Base-by-base conservation (phyloP, 2,329 filamentous ascomycete genomes). In the Chalaropsis ovoidea region DNA sequence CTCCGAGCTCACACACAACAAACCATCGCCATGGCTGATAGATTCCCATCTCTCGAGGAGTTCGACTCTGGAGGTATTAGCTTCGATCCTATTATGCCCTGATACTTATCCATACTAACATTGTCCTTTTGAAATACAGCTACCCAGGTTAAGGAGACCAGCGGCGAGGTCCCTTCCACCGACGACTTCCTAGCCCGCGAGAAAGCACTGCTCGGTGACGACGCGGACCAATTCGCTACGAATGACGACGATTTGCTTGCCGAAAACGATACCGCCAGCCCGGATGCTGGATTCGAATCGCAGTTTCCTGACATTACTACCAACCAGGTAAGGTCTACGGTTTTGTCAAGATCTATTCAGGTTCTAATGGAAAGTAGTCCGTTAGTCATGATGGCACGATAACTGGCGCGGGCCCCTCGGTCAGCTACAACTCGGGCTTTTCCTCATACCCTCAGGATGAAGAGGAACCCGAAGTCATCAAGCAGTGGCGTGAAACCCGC, bases 141-240 rank as follows among this genome's bases (percentile, higher is more conserved):
- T 73, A 86, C 86, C 65, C 83, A 84, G 70, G 80, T 81, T 73
- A 82, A 80, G 76, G 80, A 79, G 65, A 76, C 84, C 45, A 79
- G 81, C 69, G 81, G 79, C 68, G 78, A 81, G 10, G 49, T 67
- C 35, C 79, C 83, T 39, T 86, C 86, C 41, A 80, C 83, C 69
- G 86, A 90, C 72, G 90, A 96, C 76, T 97, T 99, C 75, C 84
- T 97, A 61, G 86, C 89, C 69, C 89, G 93, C 70, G 94, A 99
- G 79, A 90, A 91, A 73, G 94, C 91, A 68, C 77, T 87, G 19
- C 85, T 99, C 7, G 94, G 94, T 70, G 94, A 96, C 69, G 94
- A 97, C 75, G 94, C 94, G 68, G 84, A 91, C 71, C 89, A 92
- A 78, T 99, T 99, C 76, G 82, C 87, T 69, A 88, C 89, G 41